Base-by-base conservation (phyloP, 768 basidiomycete species). In the Phlegmacium glaucopus region DNA sequence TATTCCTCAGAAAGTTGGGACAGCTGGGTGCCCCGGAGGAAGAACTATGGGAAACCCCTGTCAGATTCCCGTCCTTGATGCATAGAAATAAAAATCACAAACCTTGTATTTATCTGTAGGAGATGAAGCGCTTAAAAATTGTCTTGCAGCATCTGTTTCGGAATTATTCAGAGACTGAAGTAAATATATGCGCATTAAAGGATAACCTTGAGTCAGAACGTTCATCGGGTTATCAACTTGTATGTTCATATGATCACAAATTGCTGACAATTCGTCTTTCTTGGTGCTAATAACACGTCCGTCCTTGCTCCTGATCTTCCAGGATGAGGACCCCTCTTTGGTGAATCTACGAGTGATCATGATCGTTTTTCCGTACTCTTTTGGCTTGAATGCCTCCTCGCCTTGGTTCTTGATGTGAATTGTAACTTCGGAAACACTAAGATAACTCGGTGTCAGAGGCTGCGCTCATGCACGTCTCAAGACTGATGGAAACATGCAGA, bases 161-260 rank as follows among this genome's bases (percentile, higher is more conserved):
- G 6, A 40, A 16, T 25, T 25, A 10, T 26, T 40, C 4, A 32
- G 17, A 12, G 25, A 18, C 25, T 26, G 26, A 25, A 5, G 9
- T 11, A 17, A 1, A 32, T 29, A 13, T 6, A 11, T 11, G 26
- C 8, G 25, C 36, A 39, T 32, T 39, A 17, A 42, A 8, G 50
- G 59, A 18, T 22, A 52, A 77, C 87, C 90, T 75, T 93, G 91
- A 1, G 90, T 94, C 37, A 95, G 75, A 18, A 99, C 86, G 51
- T 91, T 97, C 82, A 97, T 83, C 1, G 94, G 95, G 59, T 94
- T 94, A 62, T 96, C 93, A 49, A 96, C 90, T 61, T 95, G 93
- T 46, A 99, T 90, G 57, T 93, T 93, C 87, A 96, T 95, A 54
- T 93, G 87, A 61, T 95, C 91, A 57, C 87, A 87, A 42, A 99